Evolutionary conservation across 495 filamentous ascomycete species (phyloP).

Genomic region (Massariosphaeria phaeospora): DNA sequence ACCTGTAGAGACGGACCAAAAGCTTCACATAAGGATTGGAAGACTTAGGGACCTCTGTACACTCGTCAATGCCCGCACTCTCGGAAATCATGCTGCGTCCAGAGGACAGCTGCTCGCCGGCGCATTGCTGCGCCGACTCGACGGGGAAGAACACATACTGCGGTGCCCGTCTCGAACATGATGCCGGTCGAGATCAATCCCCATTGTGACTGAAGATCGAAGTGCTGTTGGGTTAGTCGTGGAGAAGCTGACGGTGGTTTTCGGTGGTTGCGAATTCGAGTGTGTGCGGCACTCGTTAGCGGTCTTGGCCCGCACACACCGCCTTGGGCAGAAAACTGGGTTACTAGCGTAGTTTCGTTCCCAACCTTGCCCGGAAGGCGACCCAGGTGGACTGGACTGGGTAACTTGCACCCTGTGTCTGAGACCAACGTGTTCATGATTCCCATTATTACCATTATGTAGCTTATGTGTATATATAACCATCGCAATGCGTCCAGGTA

Average conservation of each 20-base stretch:
- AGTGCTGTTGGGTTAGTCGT: slow-evolving; percentile 11
- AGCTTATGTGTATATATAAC: slow-evolving; percentile 14
- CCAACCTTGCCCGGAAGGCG: no score
- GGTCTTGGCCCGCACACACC: not conserved
- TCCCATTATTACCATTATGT: slow-evolving; percentile 27
- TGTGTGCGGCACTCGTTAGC: slow-evolving; percentile 16
- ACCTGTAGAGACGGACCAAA: slow-evolving; percentile 97
- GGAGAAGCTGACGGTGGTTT: slow-evolving; percentile 7
- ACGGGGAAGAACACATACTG: slow-evolving; percentile 41
- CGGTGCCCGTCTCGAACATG: slow-evolving; percentile 83
- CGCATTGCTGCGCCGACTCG: slow-evolving; percentile 25
- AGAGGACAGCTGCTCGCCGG: slow-evolving; percentile 26
- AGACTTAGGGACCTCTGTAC: slow-evolving; percentile 71
- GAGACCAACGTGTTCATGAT: slow-evolving; percentile 6
- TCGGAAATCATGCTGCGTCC: slow-evolving; percentile 28
- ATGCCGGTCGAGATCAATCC: slow-evolving; percentile 70
- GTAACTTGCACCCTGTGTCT: no score
- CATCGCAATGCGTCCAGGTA: slow-evolving; percentile 9
- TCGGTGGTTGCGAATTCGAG: slow-evolving; percentile 18
- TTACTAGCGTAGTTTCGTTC: no score
- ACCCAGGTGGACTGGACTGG: no score
- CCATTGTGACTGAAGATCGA: slow-evolving; percentile 43
- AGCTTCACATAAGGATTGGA: slow-evolving; percentile 98
- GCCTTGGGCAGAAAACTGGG: slow-evolving; percentile 4
- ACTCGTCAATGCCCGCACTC: slow-evolving; percentile 22